Base-by-base conservation (phyloP, 2,329 filamentous ascomycete genomes). In the Emericellopsis atlantica region DNA sequence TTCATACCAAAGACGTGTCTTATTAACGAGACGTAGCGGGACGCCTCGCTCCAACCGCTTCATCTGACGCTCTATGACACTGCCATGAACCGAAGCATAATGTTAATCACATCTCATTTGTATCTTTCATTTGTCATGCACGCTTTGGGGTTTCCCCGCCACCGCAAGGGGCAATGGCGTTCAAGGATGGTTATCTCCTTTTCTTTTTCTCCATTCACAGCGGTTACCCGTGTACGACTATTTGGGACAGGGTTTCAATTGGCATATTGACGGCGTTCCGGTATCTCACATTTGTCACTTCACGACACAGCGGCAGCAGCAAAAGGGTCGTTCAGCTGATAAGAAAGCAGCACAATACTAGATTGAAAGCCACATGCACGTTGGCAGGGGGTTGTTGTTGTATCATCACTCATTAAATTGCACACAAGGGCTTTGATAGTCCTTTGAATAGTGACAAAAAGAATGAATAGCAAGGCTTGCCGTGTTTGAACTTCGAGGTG, bases 31-130 rank as follows among this genome's bases (percentile, higher is more conserved):
- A 9, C 5, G 18, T 15, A 60, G 64, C 43, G 52, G 52, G 49
- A 67, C 66, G 5, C 64, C 66, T 38, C 66, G 67, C 44, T 72
- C 67, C 49, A 70, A 70, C 48, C 67, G 63, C 36, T 57, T 62
- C 39, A 58, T 60, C 40, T 58, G 49, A 46, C 24, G 29, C 18
- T 35, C n/a, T 15, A 21, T 8, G 18, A 21, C 9, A 9, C 9
- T 12, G 23, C 8, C 6, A 36, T 31, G n/a, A 10, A 15, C 32
- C 14, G 23, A 29, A 15, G 8, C 29, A 14, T 38, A 23, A 14
- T 15, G 6, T 26, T 34, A n/a, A 35, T 15, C n/a, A 35, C 7
- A 35, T 35, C 16, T 15, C 32, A 6, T 40, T 40, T 14, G 16
- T 42, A 11, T 16, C 32, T 35, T 33, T 40, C 33, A 42, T 42